Evolutionary conservation across 2,329 filamentous ascomycete species (phyloP).

Genomic region (Acrodontium crateriforme): DNA sequence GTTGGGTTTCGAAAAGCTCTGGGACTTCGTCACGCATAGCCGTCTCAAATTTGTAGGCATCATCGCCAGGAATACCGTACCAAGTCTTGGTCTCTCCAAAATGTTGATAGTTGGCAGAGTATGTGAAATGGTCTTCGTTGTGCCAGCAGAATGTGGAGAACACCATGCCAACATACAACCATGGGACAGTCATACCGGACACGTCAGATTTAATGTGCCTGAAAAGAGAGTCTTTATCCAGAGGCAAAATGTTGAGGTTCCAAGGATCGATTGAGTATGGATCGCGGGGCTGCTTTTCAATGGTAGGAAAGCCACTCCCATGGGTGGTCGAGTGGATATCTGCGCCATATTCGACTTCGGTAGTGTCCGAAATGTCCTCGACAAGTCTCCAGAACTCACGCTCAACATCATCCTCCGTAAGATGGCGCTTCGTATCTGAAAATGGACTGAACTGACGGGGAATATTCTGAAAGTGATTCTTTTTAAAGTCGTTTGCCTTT

Average conservation of each 20-base stretch:
- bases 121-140: constrained; percentile 95
- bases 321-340: constrained; percentile 98
- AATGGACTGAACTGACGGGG: constrained; percentile 54
- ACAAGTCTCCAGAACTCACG: constrained; percentile 94
- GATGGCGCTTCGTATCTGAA: constrained; percentile 63
- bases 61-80: constrained; percentile 92
- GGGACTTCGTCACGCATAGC: constrained; percentile 93
- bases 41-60: constrained; percentile 86
- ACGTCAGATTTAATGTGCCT: constrained; percentile 96
- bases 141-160: constrained; percentile 99
- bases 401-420: constrained; percentile 92
- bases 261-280: constrained; percentile 80
- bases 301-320: constrained; percentile 88
- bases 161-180: constrained; percentile 98
- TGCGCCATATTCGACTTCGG: constrained; percentile 95
- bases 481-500: constrained; percentile 89
- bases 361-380: constrained; percentile 83
- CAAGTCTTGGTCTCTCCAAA: constrained; percentile 97
- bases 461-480: constrained; percentile 69
- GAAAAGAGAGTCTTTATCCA: constrained; percentile 85
- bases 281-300: constrained; percentile 79
- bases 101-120: constrained; percentile 96
- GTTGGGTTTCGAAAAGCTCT: constrained; percentile 91
- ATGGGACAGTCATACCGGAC: constrained; percentile 97
- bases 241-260: constrained; percentile 88